Base-by-base conservation (phyloP, 202 grass and related monocot genomes). In the Panicum virgatum region DNA sequence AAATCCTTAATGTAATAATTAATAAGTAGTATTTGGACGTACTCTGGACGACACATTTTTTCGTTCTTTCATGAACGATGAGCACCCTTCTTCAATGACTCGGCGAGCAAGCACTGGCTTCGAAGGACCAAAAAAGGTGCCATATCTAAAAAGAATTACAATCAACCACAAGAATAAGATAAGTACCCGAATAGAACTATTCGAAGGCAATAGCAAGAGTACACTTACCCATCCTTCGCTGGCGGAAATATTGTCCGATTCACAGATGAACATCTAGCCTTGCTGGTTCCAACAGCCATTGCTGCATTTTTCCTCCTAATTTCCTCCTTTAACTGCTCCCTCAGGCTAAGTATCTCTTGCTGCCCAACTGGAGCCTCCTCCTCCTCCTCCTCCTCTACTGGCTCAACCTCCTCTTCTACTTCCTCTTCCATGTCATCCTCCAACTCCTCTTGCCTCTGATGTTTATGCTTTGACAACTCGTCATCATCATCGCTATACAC, bases 61-160 rank as follows among this genome's bases (percentile, higher is more conserved):
- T 32, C 9, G 30, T 58, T 98, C 92, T 80, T 83, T 80, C 42
- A 96, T 78, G 5, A 88, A 34, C 0, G 82, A 66, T 25, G 87
- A 92, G 30, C 75, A 70, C 1, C 88, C 94, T 85, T 94, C 96
- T 72, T 93, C 92, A 15, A 98, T 95, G 22, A 98, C 85, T 22
- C 92, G 75, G 44, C 76, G 86, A 73, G 92, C 84, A 78, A 98
- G 89, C 48, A 79, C 76, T 27, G 89, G 87, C 7, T 78, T 70
- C 23, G 96, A 95, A 75, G 92, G 90, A 18, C 92, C 96, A 88
- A 98, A 93, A 77, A 98, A 98, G 53, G 54, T 93, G 40, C 96
- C 96, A 71, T 91, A 98, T 75, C 96, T 88, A 36, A 10, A 83
- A 27, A 29, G 43, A 12, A 25, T 34, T 27, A 1, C 25, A 2